These are phyloP conservation scores for Sphaerosporella brunnea DNA, from an alignment of 495 filamentous ascomycete genomes.

Conservation along the genomic window DNA sequence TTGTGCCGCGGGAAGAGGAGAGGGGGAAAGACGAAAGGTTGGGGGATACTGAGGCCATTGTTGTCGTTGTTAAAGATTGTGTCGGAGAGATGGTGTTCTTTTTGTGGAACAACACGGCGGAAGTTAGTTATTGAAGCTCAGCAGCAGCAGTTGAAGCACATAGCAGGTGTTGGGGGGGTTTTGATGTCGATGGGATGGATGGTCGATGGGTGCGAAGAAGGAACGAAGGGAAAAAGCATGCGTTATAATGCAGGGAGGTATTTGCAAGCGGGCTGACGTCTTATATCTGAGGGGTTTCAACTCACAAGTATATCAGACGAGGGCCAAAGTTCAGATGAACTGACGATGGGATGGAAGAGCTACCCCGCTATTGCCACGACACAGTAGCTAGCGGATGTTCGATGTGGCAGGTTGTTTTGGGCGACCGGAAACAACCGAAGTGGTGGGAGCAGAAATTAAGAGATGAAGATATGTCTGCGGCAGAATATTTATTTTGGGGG, in stretches of 20 bases:
- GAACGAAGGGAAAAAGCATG: not conserved
- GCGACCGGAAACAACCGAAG: constrained; percentile 6
- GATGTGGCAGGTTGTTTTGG: constrained; percentile 1
- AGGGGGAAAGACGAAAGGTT: constrained; percentile 3
- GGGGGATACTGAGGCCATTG: constrained; percentile 6
- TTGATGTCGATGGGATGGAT: not conserved
- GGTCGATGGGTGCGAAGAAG: not conserved
- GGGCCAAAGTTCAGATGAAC: constrained; percentile 3
- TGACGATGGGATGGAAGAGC: not conserved
- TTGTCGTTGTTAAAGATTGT: not conserved
- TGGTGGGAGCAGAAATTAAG: not conserved
- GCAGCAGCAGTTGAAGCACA: constrained; percentile 1
- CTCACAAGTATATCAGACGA: constrained; percentile 1
- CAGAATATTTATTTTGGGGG: not conserved
- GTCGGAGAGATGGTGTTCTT: not conserved
- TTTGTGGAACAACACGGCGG: not conserved
- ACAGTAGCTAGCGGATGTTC: not conserved
- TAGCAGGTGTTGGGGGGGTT: not conserved
- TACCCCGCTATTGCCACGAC: constrained; percentile 5
- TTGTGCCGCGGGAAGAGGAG: constrained; percentile 6
- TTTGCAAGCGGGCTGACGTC: not conserved
- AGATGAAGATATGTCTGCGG: not conserved
- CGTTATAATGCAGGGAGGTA: not conserved
- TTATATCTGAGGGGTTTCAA: not conserved
- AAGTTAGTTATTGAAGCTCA: not conserved